Conservation (phyloP, 2,329 filamentous ascomycete genomes). For the Talaromyces sp. region DNA sequence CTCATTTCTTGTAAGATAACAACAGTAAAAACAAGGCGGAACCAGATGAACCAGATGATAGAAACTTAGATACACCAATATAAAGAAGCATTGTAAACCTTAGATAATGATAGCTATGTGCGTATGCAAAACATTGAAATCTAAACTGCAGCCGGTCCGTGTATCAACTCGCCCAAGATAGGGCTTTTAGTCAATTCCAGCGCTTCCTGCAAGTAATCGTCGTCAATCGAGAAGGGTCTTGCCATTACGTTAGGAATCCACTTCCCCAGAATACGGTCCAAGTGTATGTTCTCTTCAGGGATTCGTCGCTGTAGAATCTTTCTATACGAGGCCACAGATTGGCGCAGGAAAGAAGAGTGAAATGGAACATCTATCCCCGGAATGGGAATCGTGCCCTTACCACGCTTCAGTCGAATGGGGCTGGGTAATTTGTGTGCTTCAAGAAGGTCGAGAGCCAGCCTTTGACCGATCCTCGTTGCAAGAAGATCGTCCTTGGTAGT, state of each 20-base stretch:
- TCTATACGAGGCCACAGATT: constrained; percentile 97
- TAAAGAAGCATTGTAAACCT: not conserved
- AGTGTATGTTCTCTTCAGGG: constrained; percentile 97
- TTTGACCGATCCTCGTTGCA: not conserved
- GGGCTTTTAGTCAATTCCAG: constrained; percentile 84
- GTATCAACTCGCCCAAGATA: constrained; percentile 51
- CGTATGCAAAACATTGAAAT: not conserved
- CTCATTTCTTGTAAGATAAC: not conserved
- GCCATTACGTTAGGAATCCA: constrained; percentile 99
- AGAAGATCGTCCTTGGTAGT: constrained; percentile 3
- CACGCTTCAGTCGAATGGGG: constrained; percentile 72
- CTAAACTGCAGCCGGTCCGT: not conserved
- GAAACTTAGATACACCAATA: not conserved
- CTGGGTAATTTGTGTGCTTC: not conserved
- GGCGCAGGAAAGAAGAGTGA: constrained; percentile 96
- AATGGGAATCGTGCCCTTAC: constrained; percentile 85
- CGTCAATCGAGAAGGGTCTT: constrained; percentile 87
- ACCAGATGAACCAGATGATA: not conserved
- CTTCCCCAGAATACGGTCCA: constrained; percentile 92
- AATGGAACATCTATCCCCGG: constrained; percentile 98
- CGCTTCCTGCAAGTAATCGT: constrained; percentile 99
- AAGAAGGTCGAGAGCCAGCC: not conserved
- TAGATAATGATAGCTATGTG: not conserved
- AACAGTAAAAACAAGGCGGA: not conserved
- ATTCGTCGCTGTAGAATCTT: constrained; percentile 99